These are phyloP conservation scores for Trichosporon faecale DNA, from an alignment of 1,284 basidiomycete species.

Conservation along the genomic window DNA sequence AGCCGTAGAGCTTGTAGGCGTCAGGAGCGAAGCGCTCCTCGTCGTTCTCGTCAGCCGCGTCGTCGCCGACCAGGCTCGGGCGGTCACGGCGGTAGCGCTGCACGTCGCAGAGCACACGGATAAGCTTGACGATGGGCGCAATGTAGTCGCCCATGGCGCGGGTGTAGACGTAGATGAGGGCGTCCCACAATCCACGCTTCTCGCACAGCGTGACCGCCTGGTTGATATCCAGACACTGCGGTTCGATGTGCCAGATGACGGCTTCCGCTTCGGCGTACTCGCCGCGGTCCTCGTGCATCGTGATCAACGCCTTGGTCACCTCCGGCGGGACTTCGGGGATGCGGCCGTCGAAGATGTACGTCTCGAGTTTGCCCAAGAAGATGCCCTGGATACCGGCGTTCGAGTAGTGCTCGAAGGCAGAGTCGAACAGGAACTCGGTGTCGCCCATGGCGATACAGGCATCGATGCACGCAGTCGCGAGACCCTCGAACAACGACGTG, in stretches of 20 bases:
- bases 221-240: conserved; percentile 85
- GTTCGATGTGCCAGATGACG: conserved; percentile 95
- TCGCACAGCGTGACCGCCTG: conserved; percentile 86
- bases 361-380: conserved; percentile 78
- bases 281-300: conserved; percentile 68
- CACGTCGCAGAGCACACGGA: conserved; percentile 70
- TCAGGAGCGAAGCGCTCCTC: conserved; percentile 64
- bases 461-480: conserved; percentile 75
- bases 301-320: conserved; percentile 80
- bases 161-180: conserved; percentile 90
- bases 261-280: conserved; percentile 76
- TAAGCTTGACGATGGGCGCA: conserved; percentile 79
- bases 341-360: conserved; percentile 72
- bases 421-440: conserved; percentile 84
- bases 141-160: conserved; percentile 83
- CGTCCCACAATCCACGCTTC: conserved; percentile 79
- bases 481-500: conserved; percentile 80
- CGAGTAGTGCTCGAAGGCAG: conserved; percentile 85
- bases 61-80: conserved; percentile 36
- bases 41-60: conserved; percentile 37
- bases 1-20: conserved; percentile 90
- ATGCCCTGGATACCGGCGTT: conserved; percentile 81
- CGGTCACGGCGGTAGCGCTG: conserved; percentile 55
- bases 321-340: conserved; percentile 75
- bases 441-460: conserved; percentile 79